A percentile compares a stretch with the other conserved stretches of the same genome.
Evolutionary conservation across 1,284 basidiomycete species (phyloP).

Genomic region (Schizopora paradoxa): DNA sequence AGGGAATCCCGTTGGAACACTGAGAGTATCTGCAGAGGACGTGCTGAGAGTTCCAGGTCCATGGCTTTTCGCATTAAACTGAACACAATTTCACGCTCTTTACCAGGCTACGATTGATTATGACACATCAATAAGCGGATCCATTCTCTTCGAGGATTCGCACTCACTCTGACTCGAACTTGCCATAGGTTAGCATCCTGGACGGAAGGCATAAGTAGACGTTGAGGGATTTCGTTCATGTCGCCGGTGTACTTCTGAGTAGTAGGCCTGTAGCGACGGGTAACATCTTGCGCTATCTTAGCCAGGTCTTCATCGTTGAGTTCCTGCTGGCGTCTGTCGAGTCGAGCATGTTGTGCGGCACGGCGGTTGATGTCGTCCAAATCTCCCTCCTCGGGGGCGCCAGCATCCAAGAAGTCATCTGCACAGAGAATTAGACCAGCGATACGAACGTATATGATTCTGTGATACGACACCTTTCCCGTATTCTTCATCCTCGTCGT

Average conservation of each 20-base stretch:
- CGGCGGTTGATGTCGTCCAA: slow-evolving; percentile 63
- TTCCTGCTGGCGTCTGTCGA: slow-evolving; percentile 73
- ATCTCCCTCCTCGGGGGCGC: slow-evolving; percentile 58
- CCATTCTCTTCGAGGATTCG: too few relatives aligned
- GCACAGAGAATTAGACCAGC: slow-evolving; percentile 21
- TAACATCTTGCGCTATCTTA: slow-evolving; percentile 81
- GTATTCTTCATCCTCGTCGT: slow-evolving; percentile 86
- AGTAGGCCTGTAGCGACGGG: slow-evolving; percentile 72
- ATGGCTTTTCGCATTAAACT: slow-evolving; percentile 92
- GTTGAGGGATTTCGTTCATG: slow-evolving; percentile 91
- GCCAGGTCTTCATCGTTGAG: slow-evolving; percentile 82
- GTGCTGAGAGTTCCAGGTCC: slow-evolving; percentile 70
- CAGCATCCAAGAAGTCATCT: slow-evolving; percentile 83
- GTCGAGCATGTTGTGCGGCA: slow-evolving; percentile 67
- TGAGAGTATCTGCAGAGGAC: slow-evolving; percentile 81
- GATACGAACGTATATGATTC: slow-evolving; percentile 8
- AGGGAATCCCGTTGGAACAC: slow-evolving; percentile 96
- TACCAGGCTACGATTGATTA: slow-evolving; percentile 58
- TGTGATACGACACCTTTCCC: slow-evolving; percentile 52
- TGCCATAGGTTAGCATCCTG: slow-evolving; percentile 97
- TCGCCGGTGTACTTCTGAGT: slow-evolving; percentile 79
- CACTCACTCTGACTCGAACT: slow-evolving; percentile 83
- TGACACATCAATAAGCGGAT: slow-evolving; percentile 10
- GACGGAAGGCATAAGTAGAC: slow-evolving; percentile 94
- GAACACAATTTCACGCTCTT: slow-evolving; percentile 90